Percentiles rank a stretch among this genome's conserved stretches.
Conservation (phyloP, 768 basidiomycete species). For the Xanthoconium purpureum region DNA sequence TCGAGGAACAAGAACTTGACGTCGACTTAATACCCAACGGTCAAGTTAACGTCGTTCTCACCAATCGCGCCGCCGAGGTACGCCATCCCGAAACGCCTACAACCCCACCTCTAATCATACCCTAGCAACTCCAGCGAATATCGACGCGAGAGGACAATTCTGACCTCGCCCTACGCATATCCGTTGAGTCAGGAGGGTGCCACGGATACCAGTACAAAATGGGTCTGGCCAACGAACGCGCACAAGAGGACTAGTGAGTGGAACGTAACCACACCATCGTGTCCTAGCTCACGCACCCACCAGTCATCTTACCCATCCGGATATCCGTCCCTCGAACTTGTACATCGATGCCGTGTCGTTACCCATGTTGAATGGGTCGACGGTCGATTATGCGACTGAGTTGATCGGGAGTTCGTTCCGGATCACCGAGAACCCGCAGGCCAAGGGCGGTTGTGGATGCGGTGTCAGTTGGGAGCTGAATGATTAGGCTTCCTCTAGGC, state of each 20-base stretch:
- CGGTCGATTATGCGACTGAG: constrained; percentile 19
- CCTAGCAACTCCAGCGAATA: constrained; percentile 59
- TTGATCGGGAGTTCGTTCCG: constrained; percentile 62
- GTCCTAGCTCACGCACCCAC: background rate
- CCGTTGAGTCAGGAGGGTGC: constrained; percentile 57
- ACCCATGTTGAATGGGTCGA: constrained; percentile 80
- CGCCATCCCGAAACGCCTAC: too few species aligned
- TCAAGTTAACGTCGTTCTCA: constrained; percentile 55
- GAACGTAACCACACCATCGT: background rate
- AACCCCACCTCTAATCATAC: too few species aligned
- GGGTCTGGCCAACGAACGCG: constrained; percentile 61
- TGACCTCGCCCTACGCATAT: constrained; percentile 68
- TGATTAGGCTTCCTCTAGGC: background rate
- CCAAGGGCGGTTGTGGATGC: constrained; percentile 92
- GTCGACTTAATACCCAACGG: constrained; percentile 54
- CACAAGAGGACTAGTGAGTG: constrained; percentile 83
- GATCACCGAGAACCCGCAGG: constrained; percentile 81
- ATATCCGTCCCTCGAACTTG: constrained; percentile 68
- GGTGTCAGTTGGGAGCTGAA: constrained; percentile 84
- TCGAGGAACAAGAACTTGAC: constrained; percentile 62
- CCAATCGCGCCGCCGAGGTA: constrained; percentile 21
- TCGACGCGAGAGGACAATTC: constrained; percentile 61
- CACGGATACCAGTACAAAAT: constrained; percentile 83
- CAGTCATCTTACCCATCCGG: constrained; percentile 62
- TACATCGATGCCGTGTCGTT: constrained; percentile 87